Evolutionary conservation across 1,139 yeast species (phyloP).

Genomic region (Kodamaea arcana): DNA sequence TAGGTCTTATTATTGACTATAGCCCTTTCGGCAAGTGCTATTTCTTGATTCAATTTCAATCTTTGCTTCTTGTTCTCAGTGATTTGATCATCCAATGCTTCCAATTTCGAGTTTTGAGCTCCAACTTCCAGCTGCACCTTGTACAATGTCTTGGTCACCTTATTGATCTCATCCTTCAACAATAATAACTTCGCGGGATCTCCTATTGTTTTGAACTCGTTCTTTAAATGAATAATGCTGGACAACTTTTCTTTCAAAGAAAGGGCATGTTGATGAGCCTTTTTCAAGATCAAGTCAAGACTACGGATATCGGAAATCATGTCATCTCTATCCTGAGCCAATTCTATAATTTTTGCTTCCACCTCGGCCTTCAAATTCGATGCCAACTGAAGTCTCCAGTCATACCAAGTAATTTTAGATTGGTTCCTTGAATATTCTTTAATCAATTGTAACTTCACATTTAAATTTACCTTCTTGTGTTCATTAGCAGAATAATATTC

Average conservation of each 20-base stretch:
- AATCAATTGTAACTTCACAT: slow-evolving; percentile 39
- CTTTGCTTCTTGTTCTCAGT: slow-evolving; percentile 6
- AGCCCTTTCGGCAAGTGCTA: slow-evolving; percentile 13
- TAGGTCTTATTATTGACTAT: slow-evolving; percentile 22
- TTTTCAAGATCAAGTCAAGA: slow-evolving; percentile 15
- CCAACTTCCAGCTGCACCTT: slow-evolving; percentile 11
- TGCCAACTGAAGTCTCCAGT: slow-evolving; percentile 51
- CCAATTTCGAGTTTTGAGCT: slow-evolving; percentile 10
- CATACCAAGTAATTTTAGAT: slow-evolving; percentile 54
- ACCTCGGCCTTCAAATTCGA: slow-evolving; percentile 34
- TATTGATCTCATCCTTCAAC: slow-evolving; percentile 14
- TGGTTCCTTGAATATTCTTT: slow-evolving; percentile 49
- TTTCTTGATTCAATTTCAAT: slow-evolving; percentile 12
- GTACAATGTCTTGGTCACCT: slow-evolving; percentile 14
- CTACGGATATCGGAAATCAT: slow-evolving; percentile 20
- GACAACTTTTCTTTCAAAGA: slow-evolving; percentile 21
- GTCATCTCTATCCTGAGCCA: slow-evolving; percentile 23
- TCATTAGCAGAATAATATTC: slow-evolving; percentile 41
- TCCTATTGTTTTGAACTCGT: slow-evolving; percentile 16
- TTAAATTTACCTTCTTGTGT: slow-evolving; percentile 35
- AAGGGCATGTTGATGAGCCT: slow-evolving; percentile 11
- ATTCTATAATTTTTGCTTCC: slow-evolving; percentile 21
- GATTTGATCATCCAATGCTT: slow-evolving; percentile 12
- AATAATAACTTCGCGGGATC: slow-evolving; percentile 5
- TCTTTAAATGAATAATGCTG: slow-evolving; percentile 17